Percentiles rank a stretch among this genome's conserved stretches.
Evolutionary conservation across 495 filamentous ascomycete species (phyloP).

Genomic region (Aspergillus carlsbadensis): DNA sequence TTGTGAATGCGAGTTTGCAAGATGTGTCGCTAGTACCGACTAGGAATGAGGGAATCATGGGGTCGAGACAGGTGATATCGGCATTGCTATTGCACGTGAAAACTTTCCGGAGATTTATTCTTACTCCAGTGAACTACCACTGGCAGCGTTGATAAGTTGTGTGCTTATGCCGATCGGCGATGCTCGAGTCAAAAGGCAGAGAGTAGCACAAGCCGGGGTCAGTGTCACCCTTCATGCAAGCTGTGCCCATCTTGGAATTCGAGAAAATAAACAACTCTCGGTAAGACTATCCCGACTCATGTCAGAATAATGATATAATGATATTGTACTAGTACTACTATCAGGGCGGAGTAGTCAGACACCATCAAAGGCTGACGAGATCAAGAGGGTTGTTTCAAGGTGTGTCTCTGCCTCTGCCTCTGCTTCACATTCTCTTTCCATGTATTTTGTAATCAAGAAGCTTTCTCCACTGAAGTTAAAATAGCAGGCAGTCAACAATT

Average conservation of each 20-base stretch:
- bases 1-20: background rate
- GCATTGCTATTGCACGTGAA: slow-evolving; percentile 14
- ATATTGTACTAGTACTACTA: too few species aligned
- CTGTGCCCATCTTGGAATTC: background rate
- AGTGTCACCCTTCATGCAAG: slow-evolving; percentile 5
- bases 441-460: slow-evolving; percentile 8
- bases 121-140: background rate
- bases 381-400: too few species aligned
- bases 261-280: background rate
- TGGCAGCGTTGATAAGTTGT: background rate
- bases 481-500: background rate
- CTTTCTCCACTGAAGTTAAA: slow-evolving; percentile 13
- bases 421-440: too few species aligned
- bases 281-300: background rate
- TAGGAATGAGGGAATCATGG: slow-evolving; percentile 13
- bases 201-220: background rate
- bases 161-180: slow-evolving; percentile 13
- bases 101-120: slow-evolving; percentile 12
- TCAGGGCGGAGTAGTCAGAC: too few species aligned
- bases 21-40: background rate
- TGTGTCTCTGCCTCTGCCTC: too few species aligned
- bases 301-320: background rate
- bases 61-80: slow-evolving; percentile 20
- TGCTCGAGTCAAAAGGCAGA: background rate
- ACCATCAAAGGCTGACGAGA: too few species aligned